Base-by-base conservation (phyloP, 2,329 filamentous ascomycete genomes). In the Penicillium sp. region DNA sequence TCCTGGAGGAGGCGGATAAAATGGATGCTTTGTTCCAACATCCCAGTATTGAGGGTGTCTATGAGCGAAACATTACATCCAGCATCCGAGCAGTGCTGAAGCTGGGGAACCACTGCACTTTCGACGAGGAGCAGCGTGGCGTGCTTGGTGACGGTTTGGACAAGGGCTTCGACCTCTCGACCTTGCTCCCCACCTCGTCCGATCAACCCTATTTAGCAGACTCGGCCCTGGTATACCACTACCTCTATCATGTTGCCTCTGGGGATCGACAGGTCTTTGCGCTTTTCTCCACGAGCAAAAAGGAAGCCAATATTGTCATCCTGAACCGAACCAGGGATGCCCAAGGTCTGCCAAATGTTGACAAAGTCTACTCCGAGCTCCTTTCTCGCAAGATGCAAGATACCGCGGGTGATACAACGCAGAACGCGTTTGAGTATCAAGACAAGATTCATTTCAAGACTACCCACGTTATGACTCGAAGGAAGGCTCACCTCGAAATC, bases 181-280 rank as follows among this genome's bases (percentile, higher is more conserved):
- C 87, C 6, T 72, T 99, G 36, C 82, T 84, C 55, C 81, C 83
- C 40, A 75, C 82, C 14, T 79, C 84, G 0, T 69, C 77, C 0
- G 86, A 89, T 61, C 74, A 78, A 38, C 78, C 85, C 0, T 98
- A 98, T 61, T 81, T 98, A 2, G 79, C 85, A 14, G 78, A 84
- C 2, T 81, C 84, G 0, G 77, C 81, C 0, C 76, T 97, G 64
- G 84, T 84, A 16, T 98, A 95, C 64, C 77, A 97, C 44, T 96
- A 93, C 63, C 75, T 98, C 23, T 96, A 95, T 47, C 93, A 99
- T 68, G 86, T 98, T 61, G 84, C 85, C 36, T 84, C 89, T 10
- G 89, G 90, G 3, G 91, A 98, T 47, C 81, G 89, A 28, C 90
- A 98, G 62, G 85, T 98, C 42, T 97, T 96, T 66, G 90, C 89